Base-by-base conservation (phyloP, 2,329 filamentous ascomycete species). In the Aureobasidium sp. region DNA sequence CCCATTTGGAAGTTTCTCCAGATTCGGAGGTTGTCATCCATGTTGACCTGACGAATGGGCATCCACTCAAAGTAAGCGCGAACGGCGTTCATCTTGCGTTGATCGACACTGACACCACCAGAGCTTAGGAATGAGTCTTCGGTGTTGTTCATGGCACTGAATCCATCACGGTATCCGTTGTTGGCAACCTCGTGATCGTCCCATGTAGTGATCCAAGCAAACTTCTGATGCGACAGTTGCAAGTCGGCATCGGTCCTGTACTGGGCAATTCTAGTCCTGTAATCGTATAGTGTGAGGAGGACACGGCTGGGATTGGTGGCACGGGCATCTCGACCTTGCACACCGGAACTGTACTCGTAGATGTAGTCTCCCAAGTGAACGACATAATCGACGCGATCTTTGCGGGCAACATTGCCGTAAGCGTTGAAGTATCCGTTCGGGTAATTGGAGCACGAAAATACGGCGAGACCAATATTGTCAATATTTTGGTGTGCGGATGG, bases 31-130 rank as follows among this genome's bases (percentile, higher is more conserved):
- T 84, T 85, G 69, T 88, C 85, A 64, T 88, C 85, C 74, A 88
- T 81, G 57, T 86, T 84, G 2, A 85, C 79, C 69, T 87, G 84
- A 64, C 81, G 75, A 63, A 83, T 80, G 1, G 81, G 81, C 78
- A 82, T 81, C 70, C 83, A 86, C 69, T 87, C 84, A 61, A 87
- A 87, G 66, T 87, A 87, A 3, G 86, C 84, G 35, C 86, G 78
- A 1, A 89, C 86, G 1, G 85, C 86, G 60, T 89, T 87, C 77
- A 87, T 84, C 74, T 89, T 89, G 64, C 86, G 80, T 68, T 87
- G 83, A 65, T 89, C 86, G 17, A 88, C 82, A 40, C 79, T 82
- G n/a, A 89, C 78, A 55, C 74, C 74, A 13, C 74, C 74, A 60
- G 82, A 78, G 49, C 79, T 75, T 25, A 83, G 68, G 71, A 88